phyloP scores from a whole-genome alignment of 2,329 filamentous ascomycete species.

The Ophiostoma fasciatum region DNA sequence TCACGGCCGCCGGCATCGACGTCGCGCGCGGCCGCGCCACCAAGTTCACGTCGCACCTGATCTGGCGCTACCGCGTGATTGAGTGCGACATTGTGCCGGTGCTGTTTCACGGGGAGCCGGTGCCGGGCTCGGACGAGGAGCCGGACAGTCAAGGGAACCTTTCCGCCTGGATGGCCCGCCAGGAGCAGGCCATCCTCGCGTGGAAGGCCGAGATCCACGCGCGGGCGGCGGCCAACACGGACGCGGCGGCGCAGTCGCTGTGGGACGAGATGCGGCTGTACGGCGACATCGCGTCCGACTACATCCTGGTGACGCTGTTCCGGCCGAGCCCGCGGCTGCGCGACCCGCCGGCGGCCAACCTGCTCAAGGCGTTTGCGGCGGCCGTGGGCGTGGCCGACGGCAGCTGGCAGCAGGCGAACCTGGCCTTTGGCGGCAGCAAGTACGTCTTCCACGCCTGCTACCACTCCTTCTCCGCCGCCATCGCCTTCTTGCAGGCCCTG shows the following conservation, averaged over 20 bases:
- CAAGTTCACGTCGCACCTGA: conserved; percentile 4
- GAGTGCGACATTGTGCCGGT: conserved; percentile 5
- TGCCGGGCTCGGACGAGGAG: background rate
- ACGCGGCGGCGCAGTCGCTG: background rate
- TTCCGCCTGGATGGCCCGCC: conserved; percentile 1
- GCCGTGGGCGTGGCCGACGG: conserved; percentile 4
- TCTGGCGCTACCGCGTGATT: conserved; percentile 2
- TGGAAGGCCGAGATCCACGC: conserved; percentile 5
- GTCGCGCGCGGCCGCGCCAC: background rate
- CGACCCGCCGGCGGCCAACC: background rate
- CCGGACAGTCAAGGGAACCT: background rate
- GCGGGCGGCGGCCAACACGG: background rate
- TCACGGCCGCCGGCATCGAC: background rate
- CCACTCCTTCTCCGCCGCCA: conserved; percentile 5
- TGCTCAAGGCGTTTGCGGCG: conserved; percentile 4
- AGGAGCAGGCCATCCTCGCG: background rate
- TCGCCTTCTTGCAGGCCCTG: conserved; percentile 4
- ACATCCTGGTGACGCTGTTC: conserved; percentile 5
- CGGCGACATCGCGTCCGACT: conserved; percentile 4
- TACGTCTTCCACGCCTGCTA: conserved; percentile 6
- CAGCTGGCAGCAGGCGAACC: conserved; percentile 6
- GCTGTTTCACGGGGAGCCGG: conserved; percentile 5
- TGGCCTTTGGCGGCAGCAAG: conserved; percentile 3
- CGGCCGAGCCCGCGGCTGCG: conserved; percentile 4
- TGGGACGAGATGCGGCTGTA: conserved; percentile 7